Base-by-base conservation (phyloP, 768 basidiomycete species). In the Trametes cingulata region DNA sequence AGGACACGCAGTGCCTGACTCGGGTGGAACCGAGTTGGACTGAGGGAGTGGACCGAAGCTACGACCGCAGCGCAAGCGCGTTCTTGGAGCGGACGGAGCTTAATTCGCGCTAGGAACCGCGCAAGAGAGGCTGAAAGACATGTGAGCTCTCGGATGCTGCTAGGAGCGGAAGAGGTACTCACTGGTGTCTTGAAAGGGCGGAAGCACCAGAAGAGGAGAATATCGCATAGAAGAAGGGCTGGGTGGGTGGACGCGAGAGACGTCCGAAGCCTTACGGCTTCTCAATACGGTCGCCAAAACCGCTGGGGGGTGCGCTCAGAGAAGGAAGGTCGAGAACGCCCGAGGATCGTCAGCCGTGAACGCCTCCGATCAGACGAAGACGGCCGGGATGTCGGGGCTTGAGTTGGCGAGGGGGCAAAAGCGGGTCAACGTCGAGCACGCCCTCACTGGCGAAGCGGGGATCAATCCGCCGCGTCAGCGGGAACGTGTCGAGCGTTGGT, bases 281-380 rank as follows among this genome's bases (percentile, higher is more conserved):
- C 27, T 14, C 17, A 35, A 29, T 33, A 33, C 27, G 27, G 47
- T 35, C 47, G 47, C 47, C 47, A 49, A 33, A 29, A n/a, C 47
- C 47, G 22, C 42, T 33, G n/a, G 13, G n/a, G 29, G 17, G 19
- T 33, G 29, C 29, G 29, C 29, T 33, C 29, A 33, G 29, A 33
- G 10, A 33, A 10, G 29, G 29, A 33, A 33, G 29, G n/a, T 49
- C 27, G 47, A 15, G 14, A 33, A 35, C n/a, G 29, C 47, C n/a
- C 47, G 47, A 49, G 29, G 29, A 33, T 49, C 27, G 7, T 49
- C 47, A 29, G 27, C 29, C 47, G 47, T 49, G 47, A 49, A 49
- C 47, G 47, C 19, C 27, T 49, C 47, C 47, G 47, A 49, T 29
- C 27, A 49, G 47, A 49, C 47, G 33, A 49, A 49, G 29, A 49